A percentile compares a stretch with the other conserved stretches of the same genome.
These are phyloP conservation scores for Voacanga thouarsii DNA, from an alignment of 257 asterid species.

Conservation along the genomic window DNA sequence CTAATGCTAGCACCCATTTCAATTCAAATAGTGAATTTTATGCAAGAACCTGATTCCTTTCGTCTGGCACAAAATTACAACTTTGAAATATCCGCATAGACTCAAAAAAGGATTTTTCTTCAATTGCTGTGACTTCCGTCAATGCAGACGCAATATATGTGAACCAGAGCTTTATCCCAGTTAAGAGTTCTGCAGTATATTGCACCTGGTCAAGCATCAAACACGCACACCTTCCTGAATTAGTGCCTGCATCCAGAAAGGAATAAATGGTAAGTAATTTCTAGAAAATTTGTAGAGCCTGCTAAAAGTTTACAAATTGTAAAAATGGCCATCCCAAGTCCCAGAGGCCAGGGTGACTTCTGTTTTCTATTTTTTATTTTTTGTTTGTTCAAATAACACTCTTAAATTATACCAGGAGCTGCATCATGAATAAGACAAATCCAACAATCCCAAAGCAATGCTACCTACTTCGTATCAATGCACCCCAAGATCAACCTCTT, in stretches of 20 bases:
- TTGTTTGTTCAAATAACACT: neutral
- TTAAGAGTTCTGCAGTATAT: neutral
- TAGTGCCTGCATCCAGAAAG: slow-evolving; percentile 17
- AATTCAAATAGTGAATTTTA: neutral
- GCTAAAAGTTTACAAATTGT: neutral
- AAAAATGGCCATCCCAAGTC: neutral
- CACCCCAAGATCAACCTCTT: neutral
- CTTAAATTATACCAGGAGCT: neutral
- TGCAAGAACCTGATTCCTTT: neutral
- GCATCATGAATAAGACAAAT: neutral
- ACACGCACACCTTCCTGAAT: neutral
- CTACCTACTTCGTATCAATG: neutral
- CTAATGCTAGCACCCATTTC: neutral
- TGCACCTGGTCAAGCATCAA: neutral
- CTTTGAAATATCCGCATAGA: neutral
- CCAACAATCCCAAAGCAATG: neutral
- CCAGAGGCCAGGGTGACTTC: neutral
- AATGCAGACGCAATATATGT: neutral
- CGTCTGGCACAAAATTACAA: neutral
- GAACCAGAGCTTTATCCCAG: neutral
- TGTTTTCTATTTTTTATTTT: no score
- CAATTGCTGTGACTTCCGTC: neutral
- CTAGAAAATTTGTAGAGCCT: neutral
- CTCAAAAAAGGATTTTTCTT: neutral
- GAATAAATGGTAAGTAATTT: neutral